Evolutionary conservation across 441 rosid genomes (phyloP), one percentile per base, ranked within the genome.

Genomic region (Omphalea diandra): DNA sequence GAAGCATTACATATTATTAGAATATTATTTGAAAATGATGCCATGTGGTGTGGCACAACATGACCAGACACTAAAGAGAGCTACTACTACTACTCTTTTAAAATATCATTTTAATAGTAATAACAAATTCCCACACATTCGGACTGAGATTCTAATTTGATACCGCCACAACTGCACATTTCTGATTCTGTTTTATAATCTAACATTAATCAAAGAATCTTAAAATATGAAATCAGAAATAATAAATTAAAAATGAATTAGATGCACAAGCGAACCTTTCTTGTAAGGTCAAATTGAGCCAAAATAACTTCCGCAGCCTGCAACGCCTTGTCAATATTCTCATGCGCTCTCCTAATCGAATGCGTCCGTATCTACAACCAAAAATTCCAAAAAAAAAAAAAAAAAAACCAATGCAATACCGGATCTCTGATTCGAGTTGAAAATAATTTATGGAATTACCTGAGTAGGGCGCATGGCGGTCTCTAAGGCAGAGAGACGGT

Each of bases 401-500:
- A 46, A 7, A n/a, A 66, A 6, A 40, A 18, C 27, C 27, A 67
- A 17, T 14, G 6, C 31, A n/a, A n/a, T 2, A 46, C 26, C 58
- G 60, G 57, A 66, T 66, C 69, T 53, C 15, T n/a, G n/a, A n/a
- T n/a, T n/a, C n/a, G n/a, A n/a, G n/a, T n/a, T n/a, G n/a, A n/a
- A n/a, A n/a, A n/a, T n/a, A n/a, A 5, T 43, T 18, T 17, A 57
- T 55, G 26, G 0, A 6, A 59, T 5, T 46, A 87, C 97, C 96
- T 94, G 99, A 59, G 99, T 89, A 14, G 99, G 97, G 11, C 98
- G 96, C 99, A 94, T 86, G 81, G 98, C 99, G 70, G 99, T 94
- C 68, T 94, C 98, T 32, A 94, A 94, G 69, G 96, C 90, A 31
- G 99, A 92, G 85, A 94, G 99, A 35, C 99, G 98, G 81, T 87